Conservation (phyloP, 192 early-diverging fungal species). For the Backusella morwellensis region DNA sequence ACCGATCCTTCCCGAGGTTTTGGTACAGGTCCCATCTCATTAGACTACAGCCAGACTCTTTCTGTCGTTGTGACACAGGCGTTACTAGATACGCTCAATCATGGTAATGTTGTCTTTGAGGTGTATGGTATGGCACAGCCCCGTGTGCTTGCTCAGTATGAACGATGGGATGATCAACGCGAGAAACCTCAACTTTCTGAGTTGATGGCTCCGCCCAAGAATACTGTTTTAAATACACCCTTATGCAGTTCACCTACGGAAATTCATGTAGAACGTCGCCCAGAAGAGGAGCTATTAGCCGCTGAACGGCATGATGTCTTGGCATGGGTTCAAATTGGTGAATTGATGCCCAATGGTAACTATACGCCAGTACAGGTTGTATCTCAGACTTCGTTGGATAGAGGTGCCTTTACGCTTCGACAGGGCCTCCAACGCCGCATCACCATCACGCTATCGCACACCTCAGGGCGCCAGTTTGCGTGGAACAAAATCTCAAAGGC, state of each 20-base stretch:
- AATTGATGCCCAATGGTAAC: slow-evolving; percentile 59
- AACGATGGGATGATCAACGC: slow-evolving; percentile 51
- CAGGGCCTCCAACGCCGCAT: slow-evolving; percentile 79
- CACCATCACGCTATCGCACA: slow-evolving; percentile 61
- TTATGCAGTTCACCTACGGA: slow-evolving; percentile 19
- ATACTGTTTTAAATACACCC: slow-evolving; percentile 25
- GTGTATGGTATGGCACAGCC: slow-evolving; percentile 48
- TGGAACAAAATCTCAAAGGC: slow-evolving; percentile 47
- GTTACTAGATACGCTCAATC: slow-evolving; percentile 15
- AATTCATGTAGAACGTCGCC: neutral
- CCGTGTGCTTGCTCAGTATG: slow-evolving; percentile 38
- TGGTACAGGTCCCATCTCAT: slow-evolving; percentile 41
- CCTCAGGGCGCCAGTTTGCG: slow-evolving; percentile 60
- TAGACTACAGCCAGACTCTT: slow-evolving; percentile 54
- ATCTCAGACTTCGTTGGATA: slow-evolving; percentile 38
- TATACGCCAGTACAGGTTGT: slow-evolving; percentile 59
- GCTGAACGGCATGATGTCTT: slow-evolving; percentile 68
- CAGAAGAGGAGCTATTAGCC: slow-evolving; percentile 57
- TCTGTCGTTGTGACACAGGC: slow-evolving; percentile 36
- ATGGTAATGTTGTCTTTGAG: slow-evolving; percentile 45
- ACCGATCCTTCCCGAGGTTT: slow-evolving; percentile 61
- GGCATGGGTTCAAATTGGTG: slow-evolving; percentile 63
- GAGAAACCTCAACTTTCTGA: slow-evolving; percentile 40
- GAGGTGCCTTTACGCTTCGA: slow-evolving; percentile 59
- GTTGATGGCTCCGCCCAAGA: slow-evolving; percentile 19